Base-by-base conservation (phyloP, 2,329 filamentous ascomycete genomes). In the Aciculosporium take region DNA sequence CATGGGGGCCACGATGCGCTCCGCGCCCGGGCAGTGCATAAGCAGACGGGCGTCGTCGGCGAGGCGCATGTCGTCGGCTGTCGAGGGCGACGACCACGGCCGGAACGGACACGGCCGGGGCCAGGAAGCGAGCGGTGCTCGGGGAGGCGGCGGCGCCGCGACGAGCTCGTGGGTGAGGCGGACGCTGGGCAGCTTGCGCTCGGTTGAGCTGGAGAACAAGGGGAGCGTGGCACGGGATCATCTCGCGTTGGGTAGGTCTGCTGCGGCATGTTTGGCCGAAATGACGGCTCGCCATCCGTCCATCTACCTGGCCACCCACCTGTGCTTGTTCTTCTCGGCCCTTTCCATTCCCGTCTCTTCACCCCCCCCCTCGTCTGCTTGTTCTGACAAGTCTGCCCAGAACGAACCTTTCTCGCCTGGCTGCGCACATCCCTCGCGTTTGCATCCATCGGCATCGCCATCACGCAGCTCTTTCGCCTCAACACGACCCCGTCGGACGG, bases 401-500 rank as follows among this genome's bases (percentile, higher is more conserved):
- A 91, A 61, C 74, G 84, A 17, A 91, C 84, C 0, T 91, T 89
- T 59, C 74, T 91, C 25, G 84, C 84, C 41, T 91, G 84, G 84
- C 71, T 91, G 33, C 75, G 84, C 40, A 91, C 84, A 3, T 87
- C 81, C 2, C 71, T 91, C 28, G 78, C 81, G 20, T 91, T 91
- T 54, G 82, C 84, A 9, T 82, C 75, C 27, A 89, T 91, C 49
- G 84, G 84, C 43, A 83, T 91, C 45, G 84, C 83, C 33, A 74
- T 91, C 31, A 89, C 84, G 1, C 84, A 91, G 58, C 74, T 91
- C 37, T 89, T 91, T 64, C 80, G 84, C 21, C 76, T 91, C 43
- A 88, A 88, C 64, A 82, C 78, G 0, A 71, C 76, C 7, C 64
- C 82, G 31, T 54, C 62, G 18, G 51, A 56, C 30, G 46, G 50